Base-by-base conservation (phyloP, 2,329 filamentous ascomycete species). In the Colletotrichum sublineola region DNA sequence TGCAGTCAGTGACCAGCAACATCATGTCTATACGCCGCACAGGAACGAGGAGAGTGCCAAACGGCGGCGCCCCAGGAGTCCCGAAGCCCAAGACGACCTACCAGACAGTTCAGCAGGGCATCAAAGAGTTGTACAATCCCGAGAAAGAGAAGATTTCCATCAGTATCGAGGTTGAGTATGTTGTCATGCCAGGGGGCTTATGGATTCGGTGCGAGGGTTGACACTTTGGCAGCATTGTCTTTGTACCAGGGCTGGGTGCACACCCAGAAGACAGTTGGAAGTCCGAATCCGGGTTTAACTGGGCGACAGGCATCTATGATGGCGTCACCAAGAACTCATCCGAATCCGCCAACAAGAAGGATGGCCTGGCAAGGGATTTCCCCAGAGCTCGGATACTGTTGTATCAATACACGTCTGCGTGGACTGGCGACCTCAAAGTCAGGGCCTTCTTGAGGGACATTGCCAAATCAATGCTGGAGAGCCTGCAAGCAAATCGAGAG, bases 381-480 rank as follows among this genome's bases (percentile, higher is more conserved):
- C 83, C 81, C 0, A 80, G 78, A 40, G 81, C 82, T 3, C 77
- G 83, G 2, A 75, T 85, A 14, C 77, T 85, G 20, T 74, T 85
- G 2, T 85, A 83, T 60, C 82, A 81, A 74, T 84, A 83, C 50
- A 80, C 84, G 61, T 85, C 83, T 8, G 80, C 80, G 48, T 85
- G 83, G 83, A 77, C 74, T 2, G 83, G 82, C 0, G 68, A 78
- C 5, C 76, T 84, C 40, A 83, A 82, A 62, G 82, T 84, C n/a
- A 82, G 81, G 73, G 82, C 84, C 52, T 82, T 81, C 40, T 81
- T 85, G 67, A 63, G 75, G 7, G 84, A 84, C 67, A 75, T 85
- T 61, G 81, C 82, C 1, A 80, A 78, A 73, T 80, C 77, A 3
- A 74, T 85, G 18, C 76, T 85, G 4, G 79, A 78, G 36, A 79